Conservation (phyloP, 768 basidiomycete genomes). For the Tylopilus sp. region DNA sequence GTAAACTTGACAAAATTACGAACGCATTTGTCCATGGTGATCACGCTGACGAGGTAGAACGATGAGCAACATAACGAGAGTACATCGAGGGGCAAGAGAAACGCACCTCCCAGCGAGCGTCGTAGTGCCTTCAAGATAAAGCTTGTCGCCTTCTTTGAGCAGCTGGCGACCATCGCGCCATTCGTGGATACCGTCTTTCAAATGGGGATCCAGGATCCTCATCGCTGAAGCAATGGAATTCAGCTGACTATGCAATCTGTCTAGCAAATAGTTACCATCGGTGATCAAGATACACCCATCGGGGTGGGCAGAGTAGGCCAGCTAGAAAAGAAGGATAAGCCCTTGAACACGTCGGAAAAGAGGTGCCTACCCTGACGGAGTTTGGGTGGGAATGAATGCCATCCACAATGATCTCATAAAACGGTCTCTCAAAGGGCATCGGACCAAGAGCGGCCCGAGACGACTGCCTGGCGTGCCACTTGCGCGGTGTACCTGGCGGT, state of each 20-base stretch:
- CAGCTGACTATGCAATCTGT: no score
- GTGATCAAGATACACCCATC: constrained; percentile 89
- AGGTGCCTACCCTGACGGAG: constrained; percentile 69
- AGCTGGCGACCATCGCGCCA: constrained; percentile 70
- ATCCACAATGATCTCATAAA: constrained; percentile 87
- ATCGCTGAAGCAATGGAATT: no score
- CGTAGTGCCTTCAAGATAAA: constrained; percentile 80
- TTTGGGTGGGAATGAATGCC: constrained; percentile 91
- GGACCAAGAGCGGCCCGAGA: constrained; percentile 40
- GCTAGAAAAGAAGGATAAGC: constrained; percentile 35
- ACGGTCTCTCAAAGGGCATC: constrained; percentile 60
- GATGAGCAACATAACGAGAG: not conserved
- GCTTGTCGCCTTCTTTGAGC: constrained; percentile 74
- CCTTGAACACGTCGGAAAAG: not conserved
- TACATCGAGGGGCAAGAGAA: not conserved
- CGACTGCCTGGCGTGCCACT: constrained; percentile 16
- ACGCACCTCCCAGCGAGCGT: constrained; percentile 85
- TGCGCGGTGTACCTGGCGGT: constrained; percentile 50
- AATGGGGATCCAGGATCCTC: no score
- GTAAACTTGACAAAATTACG: constrained; percentile 84
- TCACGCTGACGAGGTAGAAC: constrained; percentile 45
- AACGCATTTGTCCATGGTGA: constrained; percentile 81
- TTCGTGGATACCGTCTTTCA: no score
- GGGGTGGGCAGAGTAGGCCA: constrained; percentile 80
- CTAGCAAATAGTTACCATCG: constrained; percentile 60